A percentile compares a stretch with the other conserved stretches of the same genome.
Evolutionary conservation across 768 basidiomycete species (phyloP).

Genomic region (Boletus fagicola): DNA sequence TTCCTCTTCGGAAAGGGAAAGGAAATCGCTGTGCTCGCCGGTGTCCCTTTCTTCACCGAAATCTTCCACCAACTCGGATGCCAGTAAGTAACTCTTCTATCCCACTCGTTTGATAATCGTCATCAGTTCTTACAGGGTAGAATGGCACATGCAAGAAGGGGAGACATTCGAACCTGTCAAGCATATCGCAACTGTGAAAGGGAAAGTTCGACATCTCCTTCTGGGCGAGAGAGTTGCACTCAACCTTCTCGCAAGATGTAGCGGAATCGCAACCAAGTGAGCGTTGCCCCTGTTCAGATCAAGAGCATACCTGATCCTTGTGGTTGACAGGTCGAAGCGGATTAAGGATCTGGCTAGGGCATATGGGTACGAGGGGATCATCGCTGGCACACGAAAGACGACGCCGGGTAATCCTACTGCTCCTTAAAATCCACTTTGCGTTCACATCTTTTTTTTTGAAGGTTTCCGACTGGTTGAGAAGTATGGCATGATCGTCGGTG

Average conservation of each 20-base stretch:
- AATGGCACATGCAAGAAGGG: conserved; percentile 92
- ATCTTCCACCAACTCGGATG: conserved; percentile 88
- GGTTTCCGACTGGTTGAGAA: conserved; percentile 97
- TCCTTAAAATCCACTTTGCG: neutral
- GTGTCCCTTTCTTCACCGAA: conserved; percentile 93
- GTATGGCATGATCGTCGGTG: conserved; percentile 97
- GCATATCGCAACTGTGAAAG: conserved; percentile 87
- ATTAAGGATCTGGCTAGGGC: conserved; percentile 76
- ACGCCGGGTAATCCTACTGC: conserved; percentile 63
- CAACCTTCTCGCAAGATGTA: conserved; percentile 91
- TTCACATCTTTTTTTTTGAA: conserved; percentile 28
- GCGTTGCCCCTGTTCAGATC: conserved; percentile 20
- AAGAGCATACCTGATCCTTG: neutral
- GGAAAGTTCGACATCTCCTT: conserved; percentile 83
- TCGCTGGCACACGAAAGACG: conserved; percentile 97
- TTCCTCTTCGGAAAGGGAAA: conserved; percentile 89
- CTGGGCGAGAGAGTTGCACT: conserved; percentile 91
- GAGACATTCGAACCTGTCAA: conserved; percentile 75
- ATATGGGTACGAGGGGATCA: conserved; percentile 79
- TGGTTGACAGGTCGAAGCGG: conserved; percentile 63
- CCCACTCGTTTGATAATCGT: neutral
- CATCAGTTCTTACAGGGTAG: conserved; percentile 54
- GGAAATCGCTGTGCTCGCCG: conserved; percentile 77
- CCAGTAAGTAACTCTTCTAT: conserved; percentile 57
- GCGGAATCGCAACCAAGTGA: conserved; percentile 94